Evolutionary conservation across 2,329 filamentous ascomycete genomes (phyloP).

Genomic region (Alternaria gansuensis): DNA sequence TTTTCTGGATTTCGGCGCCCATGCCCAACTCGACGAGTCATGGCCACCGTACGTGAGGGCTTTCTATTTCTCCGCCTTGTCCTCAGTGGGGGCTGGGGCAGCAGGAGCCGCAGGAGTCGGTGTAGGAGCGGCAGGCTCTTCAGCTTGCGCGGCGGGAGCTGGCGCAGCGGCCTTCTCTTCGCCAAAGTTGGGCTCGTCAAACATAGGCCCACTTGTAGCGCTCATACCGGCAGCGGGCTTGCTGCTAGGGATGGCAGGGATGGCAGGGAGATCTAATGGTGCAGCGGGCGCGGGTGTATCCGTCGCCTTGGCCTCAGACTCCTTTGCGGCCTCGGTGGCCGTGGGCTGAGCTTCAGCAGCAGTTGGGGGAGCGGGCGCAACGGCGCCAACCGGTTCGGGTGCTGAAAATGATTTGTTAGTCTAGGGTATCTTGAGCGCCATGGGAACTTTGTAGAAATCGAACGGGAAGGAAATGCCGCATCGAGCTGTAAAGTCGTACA

Average conservation of each 20-base stretch:
- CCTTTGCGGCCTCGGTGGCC: slow-evolving; percentile 28
- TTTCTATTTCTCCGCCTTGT: slow-evolving; percentile 16
- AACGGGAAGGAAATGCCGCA: not conserved
- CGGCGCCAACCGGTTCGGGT: slow-evolving; percentile 46
- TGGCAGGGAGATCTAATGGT: slow-evolving; percentile 32
- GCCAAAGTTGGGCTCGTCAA: slow-evolving; percentile 44
- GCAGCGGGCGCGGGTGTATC: slow-evolving; percentile 26
- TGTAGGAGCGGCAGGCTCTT: slow-evolving; percentile 9
- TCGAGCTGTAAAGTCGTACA: slow-evolving; percentile 13
- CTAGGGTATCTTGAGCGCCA: slow-evolving; percentile 28
- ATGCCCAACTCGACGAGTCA: not conserved
- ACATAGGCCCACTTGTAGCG: slow-evolving; percentile 52
- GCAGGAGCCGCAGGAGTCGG: slow-evolving; percentile 6
- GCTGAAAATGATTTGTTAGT: slow-evolving; percentile 40
- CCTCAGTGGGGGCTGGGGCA: slow-evolving; percentile 8
- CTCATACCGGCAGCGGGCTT: slow-evolving; percentile 51
- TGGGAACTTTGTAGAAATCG: slow-evolving; percentile 11
- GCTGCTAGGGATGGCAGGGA: slow-evolving; percentile 37
- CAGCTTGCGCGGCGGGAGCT: slow-evolving; percentile 14
- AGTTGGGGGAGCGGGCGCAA: slow-evolving; percentile 42
- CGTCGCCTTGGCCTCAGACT: slow-evolving; percentile 30
- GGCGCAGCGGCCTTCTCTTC: slow-evolving; percentile 27
- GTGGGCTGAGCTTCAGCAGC: slow-evolving; percentile 39
- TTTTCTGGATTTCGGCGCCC: not conserved
- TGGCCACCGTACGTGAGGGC: not conserved